Base-by-base conservation (phyloP, 371 early-diverging fungal genomes). In the Dinochytrium kinnereticum region DNA sequence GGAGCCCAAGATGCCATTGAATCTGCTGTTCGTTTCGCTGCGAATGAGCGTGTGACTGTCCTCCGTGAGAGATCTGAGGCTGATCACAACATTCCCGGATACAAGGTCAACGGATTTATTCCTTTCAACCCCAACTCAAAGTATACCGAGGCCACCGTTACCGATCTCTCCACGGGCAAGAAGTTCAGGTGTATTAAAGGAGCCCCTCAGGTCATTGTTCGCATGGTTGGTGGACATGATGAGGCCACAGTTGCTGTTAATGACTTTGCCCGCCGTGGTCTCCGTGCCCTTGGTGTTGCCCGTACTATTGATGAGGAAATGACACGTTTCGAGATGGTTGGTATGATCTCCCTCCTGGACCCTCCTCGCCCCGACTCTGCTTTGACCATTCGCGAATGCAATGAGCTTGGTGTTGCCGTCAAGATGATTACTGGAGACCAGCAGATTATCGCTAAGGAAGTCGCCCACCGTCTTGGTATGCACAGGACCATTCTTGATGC, bases 61-160 rank as follows among this genome's bases (percentile, higher is more conserved):
- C 86, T 96, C 21, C 70, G 81, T 70, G 73, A 78, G 64, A 82
- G 88, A 24, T 84, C 80, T 5, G 86, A 83, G 57, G 84, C 83
- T 59, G 88, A 87, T 5, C 81, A 83, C 79, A 33, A 75, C 68
- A 88, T 95, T 26, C 92, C 93, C 26, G 97, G 97, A 15, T 97
- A 87, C 87, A 93, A 91, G 78, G 90, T 94, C 40, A 90, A 89
- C 37, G 88, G 90, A 2, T 96, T 95, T 83, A 83, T 90, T 51
- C 97, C 97, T 2, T 97, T 97, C 87, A 94, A 97, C 81, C 95
- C 97, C 1, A 86, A 86, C 10, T 91, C 94, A 72, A 97, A 96
- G 80, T 89, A 93, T 84, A 94, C 96, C 44, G 93, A 93, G 82
- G 95, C 96, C 55, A 93, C 91, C 2, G 91, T 96, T 44, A 84